phyloP scores from a whole-genome alignment of 2,329 filamentous ascomycete species.

The Trichoderma hamatum region DNA sequence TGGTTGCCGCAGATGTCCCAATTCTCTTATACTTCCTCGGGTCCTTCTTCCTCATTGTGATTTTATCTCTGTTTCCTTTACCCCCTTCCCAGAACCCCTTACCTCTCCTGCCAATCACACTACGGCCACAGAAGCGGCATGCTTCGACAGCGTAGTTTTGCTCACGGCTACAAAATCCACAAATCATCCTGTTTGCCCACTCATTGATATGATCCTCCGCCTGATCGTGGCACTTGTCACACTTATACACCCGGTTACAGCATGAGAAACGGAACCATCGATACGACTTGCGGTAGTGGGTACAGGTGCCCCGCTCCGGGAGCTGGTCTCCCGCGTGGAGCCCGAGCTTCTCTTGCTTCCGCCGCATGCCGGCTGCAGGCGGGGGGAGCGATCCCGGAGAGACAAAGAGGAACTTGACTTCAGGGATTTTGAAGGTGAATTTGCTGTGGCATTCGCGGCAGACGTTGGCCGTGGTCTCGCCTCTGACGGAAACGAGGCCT shows the following conservation, averaged over 20 bases:
- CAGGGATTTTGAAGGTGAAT: conserved; percentile 78
- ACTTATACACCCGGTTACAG: conserved; percentile 61
- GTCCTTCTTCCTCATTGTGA: conserved; percentile 74
- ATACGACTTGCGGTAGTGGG: conserved; percentile 61
- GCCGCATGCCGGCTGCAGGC: conserved; percentile 47
- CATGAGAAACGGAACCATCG: conserved; percentile 69
- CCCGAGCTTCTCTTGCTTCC: conserved; percentile 57
- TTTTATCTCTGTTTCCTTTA: conserved; percentile 74
- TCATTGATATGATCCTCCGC: conserved; percentile 73
- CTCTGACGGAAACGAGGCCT: conserved; percentile 72
- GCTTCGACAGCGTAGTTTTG: conserved; percentile 77
- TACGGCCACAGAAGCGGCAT: conserved; percentile 72
- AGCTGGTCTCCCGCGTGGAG: conserved; percentile 60
- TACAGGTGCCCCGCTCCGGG: conserved; percentile 56
- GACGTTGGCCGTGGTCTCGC: conserved; percentile 72
- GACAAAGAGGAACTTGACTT: conserved; percentile 76
- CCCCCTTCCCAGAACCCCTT: conserved; percentile 86
- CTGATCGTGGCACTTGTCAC: conserved; percentile 75
- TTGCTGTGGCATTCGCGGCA: conserved; percentile 79
- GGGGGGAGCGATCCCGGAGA: conserved; percentile 54
- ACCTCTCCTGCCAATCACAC: conserved; percentile 67
- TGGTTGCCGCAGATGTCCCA: conserved; percentile 42
- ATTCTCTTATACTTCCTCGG: conserved; percentile 71
- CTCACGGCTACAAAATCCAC: conserved; percentile 77
- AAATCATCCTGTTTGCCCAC: conserved; percentile 84